Evolutionary conservation across 2,329 filamentous ascomycete species (phyloP).

Genomic region (Hypomyces perniciosus): DNA sequence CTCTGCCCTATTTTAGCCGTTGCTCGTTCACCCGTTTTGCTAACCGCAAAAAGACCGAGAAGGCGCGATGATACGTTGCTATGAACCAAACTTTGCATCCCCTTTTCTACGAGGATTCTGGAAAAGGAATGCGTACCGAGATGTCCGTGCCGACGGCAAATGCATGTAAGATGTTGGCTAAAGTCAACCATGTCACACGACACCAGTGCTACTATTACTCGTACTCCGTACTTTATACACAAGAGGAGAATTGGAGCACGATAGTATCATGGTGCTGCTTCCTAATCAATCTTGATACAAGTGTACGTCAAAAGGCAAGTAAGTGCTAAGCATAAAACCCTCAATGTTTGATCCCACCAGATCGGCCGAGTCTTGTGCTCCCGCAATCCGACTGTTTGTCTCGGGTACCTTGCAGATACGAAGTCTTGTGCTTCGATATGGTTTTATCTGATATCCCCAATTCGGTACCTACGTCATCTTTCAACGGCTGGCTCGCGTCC

Average conservation of each 20-base stretch:
- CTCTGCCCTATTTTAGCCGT: too few species aligned
- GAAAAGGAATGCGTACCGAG: too few species aligned
- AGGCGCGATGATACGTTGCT: too few species aligned
- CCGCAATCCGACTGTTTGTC: neutral
- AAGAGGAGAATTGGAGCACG: neutral
- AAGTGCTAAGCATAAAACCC: neutral
- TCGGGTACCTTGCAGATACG: neutral
- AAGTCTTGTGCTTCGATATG: slow-evolving; percentile 1
- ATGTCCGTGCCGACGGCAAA: too few species aligned
- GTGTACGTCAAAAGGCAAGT: neutral
- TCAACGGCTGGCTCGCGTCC: neutral
- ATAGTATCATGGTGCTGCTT: neutral
- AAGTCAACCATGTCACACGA: too few species aligned
- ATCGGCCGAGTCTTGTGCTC: neutral
- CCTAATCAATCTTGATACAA: too few species aligned
- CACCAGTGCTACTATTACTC: neutral
- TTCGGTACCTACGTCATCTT: neutral
- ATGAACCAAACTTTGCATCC: too few species aligned
- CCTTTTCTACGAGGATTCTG: too few species aligned
- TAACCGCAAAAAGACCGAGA: too few species aligned
- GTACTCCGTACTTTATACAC: neutral
- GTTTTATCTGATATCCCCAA: neutral
- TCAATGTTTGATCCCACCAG: neutral
- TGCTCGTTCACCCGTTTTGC: too few species aligned
- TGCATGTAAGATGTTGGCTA: too few species aligned